Percentiles rank a stretch among this genome's conserved stretches.
Evolutionary conservation across 495 filamentous ascomycete genomes (phyloP).

Genomic region (Jackrogersella multiformis): DNA sequence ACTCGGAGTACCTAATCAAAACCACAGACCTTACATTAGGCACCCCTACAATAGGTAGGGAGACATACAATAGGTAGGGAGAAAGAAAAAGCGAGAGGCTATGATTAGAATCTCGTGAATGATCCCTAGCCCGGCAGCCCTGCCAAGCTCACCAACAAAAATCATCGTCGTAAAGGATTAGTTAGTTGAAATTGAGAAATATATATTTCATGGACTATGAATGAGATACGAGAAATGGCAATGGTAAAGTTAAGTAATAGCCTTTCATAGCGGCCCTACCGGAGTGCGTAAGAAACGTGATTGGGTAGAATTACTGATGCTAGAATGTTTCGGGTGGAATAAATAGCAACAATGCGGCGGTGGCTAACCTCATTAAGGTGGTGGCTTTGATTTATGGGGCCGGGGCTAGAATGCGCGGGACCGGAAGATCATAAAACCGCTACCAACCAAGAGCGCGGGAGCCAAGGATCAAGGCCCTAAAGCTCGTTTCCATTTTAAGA

Average conservation of each 20-base stretch:
- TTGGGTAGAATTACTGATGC: slow-evolving; percentile 15
- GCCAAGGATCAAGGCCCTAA: background rate
- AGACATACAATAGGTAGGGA: too few species aligned
- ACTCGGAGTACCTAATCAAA: slow-evolving; percentile 1
- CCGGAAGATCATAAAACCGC: slow-evolving; percentile 11
- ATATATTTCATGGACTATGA: background rate
- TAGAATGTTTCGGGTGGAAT: slow-evolving; percentile 15
- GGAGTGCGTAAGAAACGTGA: background rate
- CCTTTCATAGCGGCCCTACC: slow-evolving; percentile 17
- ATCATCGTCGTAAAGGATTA: background rate
- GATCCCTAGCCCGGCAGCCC: background rate
- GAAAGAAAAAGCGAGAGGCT: slow-evolving; percentile 22
- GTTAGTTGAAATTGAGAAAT: background rate
- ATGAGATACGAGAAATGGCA: background rate
- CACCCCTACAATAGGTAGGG: too few species aligned
- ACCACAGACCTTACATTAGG: too few species aligned
- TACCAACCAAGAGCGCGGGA: background rate
- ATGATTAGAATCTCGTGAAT: slow-evolving; percentile 14
- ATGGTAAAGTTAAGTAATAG: slow-evolving; percentile 11
- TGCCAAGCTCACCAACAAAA: slow-evolving; percentile 22
- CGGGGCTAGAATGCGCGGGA: background rate
- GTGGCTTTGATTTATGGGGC: background rate
- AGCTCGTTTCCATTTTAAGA: background rate
- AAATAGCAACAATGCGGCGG: slow-evolving; percentile 24
- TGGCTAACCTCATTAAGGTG: slow-evolving; percentile 11